A percentile compares a stretch with the other conserved stretches of the same genome.
Conservation (phyloP, 768 basidiomycete species). For the Russula virescens region DNA sequence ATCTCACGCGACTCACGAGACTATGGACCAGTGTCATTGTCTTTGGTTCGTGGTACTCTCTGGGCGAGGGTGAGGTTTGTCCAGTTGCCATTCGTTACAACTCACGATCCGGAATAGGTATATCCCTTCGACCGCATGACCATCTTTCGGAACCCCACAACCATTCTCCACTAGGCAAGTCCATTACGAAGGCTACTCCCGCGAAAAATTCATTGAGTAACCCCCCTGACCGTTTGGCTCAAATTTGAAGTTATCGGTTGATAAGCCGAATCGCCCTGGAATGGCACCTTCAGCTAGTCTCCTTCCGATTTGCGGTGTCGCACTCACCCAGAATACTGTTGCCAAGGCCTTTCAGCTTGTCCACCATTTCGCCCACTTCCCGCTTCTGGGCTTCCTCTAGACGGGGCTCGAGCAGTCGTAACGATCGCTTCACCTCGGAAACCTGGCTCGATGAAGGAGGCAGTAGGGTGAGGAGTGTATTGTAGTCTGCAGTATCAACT, state of each 20-base stretch:
- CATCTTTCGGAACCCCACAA: conserved; percentile 31
- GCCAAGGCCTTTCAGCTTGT: conserved; percentile 87
- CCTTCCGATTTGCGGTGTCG: not conserved
- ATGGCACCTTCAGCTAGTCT: not conserved
- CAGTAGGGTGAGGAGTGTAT: conserved; percentile 56
- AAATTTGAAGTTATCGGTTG: conserved; percentile 96
- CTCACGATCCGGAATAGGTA: conserved; percentile 24
- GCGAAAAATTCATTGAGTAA: conserved; percentile 84
- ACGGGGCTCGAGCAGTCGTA: conserved; percentile 57
- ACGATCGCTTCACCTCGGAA: conserved; percentile 42
- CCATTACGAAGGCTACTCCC: conserved; percentile 30
- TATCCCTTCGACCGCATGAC: conserved; percentile 27
- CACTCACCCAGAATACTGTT: conserved; percentile 77
- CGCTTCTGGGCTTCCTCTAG: conserved; percentile 72
- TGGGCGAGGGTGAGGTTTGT: conserved; percentile 50
- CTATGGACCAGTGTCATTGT: conserved; percentile 91
- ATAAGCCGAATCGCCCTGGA: conserved; percentile 86
- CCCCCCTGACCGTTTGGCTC: conserved; percentile 92
- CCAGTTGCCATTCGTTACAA: not conserved
- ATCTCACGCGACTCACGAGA: conserved; percentile 80
- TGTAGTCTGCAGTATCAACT: conserved; percentile 57
- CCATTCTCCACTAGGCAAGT: conserved; percentile 27
- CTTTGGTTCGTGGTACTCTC: conserved; percentile 64
- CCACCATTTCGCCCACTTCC: conserved; percentile 89
- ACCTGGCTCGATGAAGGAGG: conserved; percentile 49